Conservation (phyloP, 169 alveolate species). For the Prorocentrum cordatum region DNA sequence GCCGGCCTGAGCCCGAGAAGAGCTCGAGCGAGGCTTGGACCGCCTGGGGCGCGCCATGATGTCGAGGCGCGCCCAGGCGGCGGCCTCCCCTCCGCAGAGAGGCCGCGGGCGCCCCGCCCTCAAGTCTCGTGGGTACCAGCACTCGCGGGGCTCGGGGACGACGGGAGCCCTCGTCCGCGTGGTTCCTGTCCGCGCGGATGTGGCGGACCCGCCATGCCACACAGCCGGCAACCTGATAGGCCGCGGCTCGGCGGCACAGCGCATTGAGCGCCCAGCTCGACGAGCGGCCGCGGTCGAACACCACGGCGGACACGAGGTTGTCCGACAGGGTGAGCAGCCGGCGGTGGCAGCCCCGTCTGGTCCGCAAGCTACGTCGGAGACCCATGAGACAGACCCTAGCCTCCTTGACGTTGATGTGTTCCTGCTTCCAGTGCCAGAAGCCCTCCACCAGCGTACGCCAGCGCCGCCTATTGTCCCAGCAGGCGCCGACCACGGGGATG, state of each 20-base stretch:
- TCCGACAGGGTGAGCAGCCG: not conserved
- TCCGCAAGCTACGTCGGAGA: not conserved
- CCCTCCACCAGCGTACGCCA: not conserved
- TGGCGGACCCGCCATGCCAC: not conserved
- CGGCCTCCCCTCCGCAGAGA: not conserved
- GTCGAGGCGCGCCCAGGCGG: not conserved
- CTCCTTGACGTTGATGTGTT: conserved; percentile 29
- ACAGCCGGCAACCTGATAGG: not conserved
- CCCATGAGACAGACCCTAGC: not conserved
- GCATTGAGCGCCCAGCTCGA: not conserved
- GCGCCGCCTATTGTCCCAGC: not conserved
- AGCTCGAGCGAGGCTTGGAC: not conserved
- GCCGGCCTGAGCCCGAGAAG: not conserved
- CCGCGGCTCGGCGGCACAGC: not conserved
- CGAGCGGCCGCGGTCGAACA: not conserved
- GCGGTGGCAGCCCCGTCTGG: not conserved
- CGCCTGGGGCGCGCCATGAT: no score
- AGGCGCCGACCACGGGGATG: not conserved
- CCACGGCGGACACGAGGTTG: not conserved
- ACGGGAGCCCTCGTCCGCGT: not conserved
- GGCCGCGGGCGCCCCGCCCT: not conserved
- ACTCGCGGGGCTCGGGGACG: not conserved
- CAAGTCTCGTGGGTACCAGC: no score
- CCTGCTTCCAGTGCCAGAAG: not conserved
- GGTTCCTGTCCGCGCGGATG: not conserved